These are phyloP conservation scores for Podaxis sp. DNA, from an alignment of 768 basidiomycete genomes.

Conservation along the genomic window DNA sequence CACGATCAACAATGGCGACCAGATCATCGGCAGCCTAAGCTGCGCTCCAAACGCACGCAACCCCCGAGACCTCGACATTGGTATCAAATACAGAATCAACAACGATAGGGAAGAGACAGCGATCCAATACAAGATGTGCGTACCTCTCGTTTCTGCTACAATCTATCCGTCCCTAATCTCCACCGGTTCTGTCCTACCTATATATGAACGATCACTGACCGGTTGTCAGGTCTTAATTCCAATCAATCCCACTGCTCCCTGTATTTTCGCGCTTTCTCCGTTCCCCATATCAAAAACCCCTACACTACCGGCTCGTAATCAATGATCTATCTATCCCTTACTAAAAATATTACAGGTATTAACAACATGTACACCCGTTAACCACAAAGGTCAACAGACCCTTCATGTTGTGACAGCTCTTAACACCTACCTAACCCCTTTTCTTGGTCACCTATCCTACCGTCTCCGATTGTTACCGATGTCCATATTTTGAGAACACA, in stretches of 20 bases:
- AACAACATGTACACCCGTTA: neutral
- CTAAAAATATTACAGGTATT: constrained; percentile 9
- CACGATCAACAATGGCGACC: constrained; percentile 68
- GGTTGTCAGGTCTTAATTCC: constrained; percentile 72
- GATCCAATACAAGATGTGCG: constrained; percentile 88
- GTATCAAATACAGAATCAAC: constrained; percentile 63
- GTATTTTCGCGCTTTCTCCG: neutral
- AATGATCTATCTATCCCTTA: neutral
- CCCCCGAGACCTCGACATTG: constrained; percentile 93
- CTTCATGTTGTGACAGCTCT: neutral
- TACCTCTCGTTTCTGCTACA: constrained; percentile 26
- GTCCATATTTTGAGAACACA: neutral
- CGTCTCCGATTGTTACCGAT: neutral
- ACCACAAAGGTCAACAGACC: neutral
- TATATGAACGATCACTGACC: constrained; percentile 54
- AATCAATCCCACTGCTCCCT: constrained; percentile 18
- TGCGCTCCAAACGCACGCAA: constrained; percentile 92
- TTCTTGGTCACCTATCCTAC: neutral
- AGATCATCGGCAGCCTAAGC: constrained; percentile 66
- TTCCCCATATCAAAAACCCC: neutral
- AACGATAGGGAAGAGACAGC: constrained; percentile 30
- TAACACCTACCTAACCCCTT: neutral
- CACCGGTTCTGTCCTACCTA: constrained; percentile 14
- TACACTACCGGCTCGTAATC: constrained; percentile 10
- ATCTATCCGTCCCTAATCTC: constrained; percentile 20